Percentiles rank a stretch among this genome's conserved stretches.
phyloP scores from a whole-genome alignment of 176 grass and related monocot species.

The Melocanna baccifera region DNA sequence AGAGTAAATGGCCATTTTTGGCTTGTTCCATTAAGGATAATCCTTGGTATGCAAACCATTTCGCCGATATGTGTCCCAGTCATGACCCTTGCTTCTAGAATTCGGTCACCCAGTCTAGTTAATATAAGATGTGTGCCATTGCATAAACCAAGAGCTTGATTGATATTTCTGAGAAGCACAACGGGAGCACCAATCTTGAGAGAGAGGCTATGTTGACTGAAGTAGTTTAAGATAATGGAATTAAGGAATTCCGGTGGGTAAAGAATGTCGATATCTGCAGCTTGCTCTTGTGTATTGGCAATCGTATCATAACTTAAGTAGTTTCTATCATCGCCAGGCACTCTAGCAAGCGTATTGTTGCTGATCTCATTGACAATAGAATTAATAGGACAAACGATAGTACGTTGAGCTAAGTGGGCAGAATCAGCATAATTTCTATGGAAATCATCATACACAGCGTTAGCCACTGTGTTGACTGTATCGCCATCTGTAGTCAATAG shows the following conservation, averaged over 20 bases:
- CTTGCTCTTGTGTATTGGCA: neutral
- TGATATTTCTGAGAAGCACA: neutral
- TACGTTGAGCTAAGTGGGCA: neutral
- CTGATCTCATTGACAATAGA: neutral
- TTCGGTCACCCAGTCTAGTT: too few relatives aligned
- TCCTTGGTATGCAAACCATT: neutral
- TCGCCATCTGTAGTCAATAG: accelerated
- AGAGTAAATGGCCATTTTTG: neutral
- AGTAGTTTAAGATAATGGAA: too few relatives aligned
- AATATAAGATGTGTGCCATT: neutral
- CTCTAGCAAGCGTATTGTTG: too few relatives aligned
- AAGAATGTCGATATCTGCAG: accelerated
- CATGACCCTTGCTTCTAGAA: neutral
- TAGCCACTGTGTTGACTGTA: accelerated
- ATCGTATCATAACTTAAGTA: neutral
- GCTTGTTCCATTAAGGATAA: neutral
- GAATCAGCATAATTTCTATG: accelerated
- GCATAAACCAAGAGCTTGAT: neutral
- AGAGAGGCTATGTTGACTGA: neutral
- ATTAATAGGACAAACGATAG: too few relatives aligned
- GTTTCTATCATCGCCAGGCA: accelerated
- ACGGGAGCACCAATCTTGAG: neutral
- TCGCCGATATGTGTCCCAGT: neutral
- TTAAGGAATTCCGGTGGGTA: too few relatives aligned
- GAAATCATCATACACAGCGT: neutral